Conservation (phyloP, 306 rosid genomes). For the Vigna mungo region DNA sequence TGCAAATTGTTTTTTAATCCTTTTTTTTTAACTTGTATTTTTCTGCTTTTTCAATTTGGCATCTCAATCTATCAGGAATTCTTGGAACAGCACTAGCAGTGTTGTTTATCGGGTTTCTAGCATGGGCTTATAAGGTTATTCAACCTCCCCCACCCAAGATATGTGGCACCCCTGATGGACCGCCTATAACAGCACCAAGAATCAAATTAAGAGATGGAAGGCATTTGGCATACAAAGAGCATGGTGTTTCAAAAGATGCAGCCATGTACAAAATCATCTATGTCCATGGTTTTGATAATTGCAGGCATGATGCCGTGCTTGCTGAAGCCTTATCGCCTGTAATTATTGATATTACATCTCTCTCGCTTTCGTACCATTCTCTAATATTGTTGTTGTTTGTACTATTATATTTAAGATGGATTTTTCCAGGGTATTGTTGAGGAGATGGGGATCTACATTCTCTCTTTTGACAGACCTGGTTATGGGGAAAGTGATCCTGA, state of each 20-base stretch:
- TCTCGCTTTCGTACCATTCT: slow-evolving; percentile 4
- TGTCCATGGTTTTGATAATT: slow-evolving; percentile 66
- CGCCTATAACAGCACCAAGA: slow-evolving; percentile 74
- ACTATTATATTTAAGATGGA: slow-evolving; percentile 36
- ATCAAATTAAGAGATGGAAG: slow-evolving; percentile 88
- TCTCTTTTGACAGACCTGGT: slow-evolving; percentile 91
- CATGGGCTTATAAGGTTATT: slow-evolving; percentile 79
- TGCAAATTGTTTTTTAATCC: neutral
- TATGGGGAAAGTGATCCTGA: slow-evolving; percentile 96
- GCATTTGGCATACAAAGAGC: slow-evolving; percentile 83
- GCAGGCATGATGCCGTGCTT: slow-evolving; percentile 70
- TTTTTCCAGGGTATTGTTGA: slow-evolving; percentile 64
- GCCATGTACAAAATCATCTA: slow-evolving; percentile 70
- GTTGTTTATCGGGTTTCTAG: slow-evolving; percentile 66
- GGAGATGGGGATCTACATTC: slow-evolving; percentile 65
- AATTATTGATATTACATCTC: slow-evolving; percentile 29
- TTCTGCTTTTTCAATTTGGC: slow-evolving; percentile 9
- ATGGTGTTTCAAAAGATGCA: slow-evolving; percentile 71
- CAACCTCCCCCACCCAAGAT: slow-evolving; percentile 78
- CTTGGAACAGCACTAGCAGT: slow-evolving; percentile 58
- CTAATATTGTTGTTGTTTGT: neutral
- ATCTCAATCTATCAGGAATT: slow-evolving; percentile 60
- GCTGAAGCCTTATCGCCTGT: slow-evolving; percentile 66
- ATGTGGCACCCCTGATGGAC: slow-evolving; percentile 84
- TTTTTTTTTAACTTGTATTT: slow-evolving; percentile 1